These are phyloP conservation scores for Exophiala spinifera DNA, from an alignment of 2,329 filamentous ascomycete species.

Conservation along the genomic window DNA sequence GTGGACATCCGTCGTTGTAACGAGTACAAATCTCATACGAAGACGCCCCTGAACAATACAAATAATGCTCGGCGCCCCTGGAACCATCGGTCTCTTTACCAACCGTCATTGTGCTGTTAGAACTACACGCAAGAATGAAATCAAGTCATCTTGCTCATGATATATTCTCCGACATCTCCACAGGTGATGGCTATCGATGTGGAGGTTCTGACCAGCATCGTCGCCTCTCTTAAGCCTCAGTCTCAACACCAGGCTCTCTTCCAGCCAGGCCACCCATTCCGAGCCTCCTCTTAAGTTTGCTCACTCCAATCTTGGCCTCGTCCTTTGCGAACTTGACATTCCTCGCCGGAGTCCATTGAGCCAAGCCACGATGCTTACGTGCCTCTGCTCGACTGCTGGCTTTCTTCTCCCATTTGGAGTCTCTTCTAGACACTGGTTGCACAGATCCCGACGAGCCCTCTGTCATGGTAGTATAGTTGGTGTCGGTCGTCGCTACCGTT, in stretches of 20 bases:
- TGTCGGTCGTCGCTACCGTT: slow-evolving; percentile 45
- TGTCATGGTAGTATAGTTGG: slow-evolving; percentile 29
- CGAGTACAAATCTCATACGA: no score
- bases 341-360: slow-evolving; percentile 92
- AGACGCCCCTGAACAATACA: no score
- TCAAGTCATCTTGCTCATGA: no score
- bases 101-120: no score
- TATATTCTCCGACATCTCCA: no score
- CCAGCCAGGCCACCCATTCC: slow-evolving; percentile 65
- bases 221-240: slow-evolving; percentile 48
- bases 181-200: no score
- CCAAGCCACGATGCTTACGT: slow-evolving; percentile 80
- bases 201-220: background rate
- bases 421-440: slow-evolving; percentile 21
- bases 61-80: no score
- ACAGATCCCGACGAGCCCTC: slow-evolving; percentile 18
- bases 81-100: no score
- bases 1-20: no score
- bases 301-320: slow-evolving; percentile 74
- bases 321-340: slow-evolving; percentile 85
- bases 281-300: slow-evolving; percentile 72
- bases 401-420: slow-evolving; percentile 33
- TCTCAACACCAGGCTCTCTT: slow-evolving; percentile 84
- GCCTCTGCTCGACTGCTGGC: slow-evolving; percentile 56
- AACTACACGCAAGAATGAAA: no score